Conservation (phyloP, 768 basidiomycete species). For the Serendipita sp. region DNA sequence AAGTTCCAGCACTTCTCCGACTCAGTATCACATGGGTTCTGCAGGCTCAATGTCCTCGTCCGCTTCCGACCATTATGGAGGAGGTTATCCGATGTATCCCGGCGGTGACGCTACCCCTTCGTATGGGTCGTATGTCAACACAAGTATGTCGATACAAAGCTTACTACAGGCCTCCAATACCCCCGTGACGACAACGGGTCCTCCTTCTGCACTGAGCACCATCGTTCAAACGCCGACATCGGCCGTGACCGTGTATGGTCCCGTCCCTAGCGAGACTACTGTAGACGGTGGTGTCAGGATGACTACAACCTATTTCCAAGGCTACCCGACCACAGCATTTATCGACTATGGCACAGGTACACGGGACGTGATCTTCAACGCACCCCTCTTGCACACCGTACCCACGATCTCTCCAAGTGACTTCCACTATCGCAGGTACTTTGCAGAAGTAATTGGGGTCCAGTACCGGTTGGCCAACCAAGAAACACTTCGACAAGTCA, state of each 20-base stretch:
- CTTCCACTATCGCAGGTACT: not conserved
- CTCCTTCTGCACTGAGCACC: not conserved
- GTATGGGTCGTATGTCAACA: not conserved
- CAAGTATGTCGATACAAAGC: slow-evolving; percentile 1
- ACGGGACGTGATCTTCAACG: not conserved
- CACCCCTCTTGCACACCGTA: not conserved
- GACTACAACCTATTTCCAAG: not conserved
- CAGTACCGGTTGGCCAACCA: not conserved
- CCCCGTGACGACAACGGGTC: not conserved
- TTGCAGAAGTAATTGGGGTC: not conserved
- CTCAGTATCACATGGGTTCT: not conserved
- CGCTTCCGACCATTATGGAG: not conserved
- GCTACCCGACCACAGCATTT: not conserved
- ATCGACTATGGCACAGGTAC: not conserved
- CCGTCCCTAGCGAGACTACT: not conserved
- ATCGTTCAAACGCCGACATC: not conserved
- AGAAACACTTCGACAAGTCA: not conserved
- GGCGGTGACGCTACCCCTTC: not conserved
- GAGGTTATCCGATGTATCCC: not conserved
- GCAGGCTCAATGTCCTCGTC: not conserved
- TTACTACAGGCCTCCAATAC: not conserved
- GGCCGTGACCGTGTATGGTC: not conserved
- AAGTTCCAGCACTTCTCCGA: not conserved
- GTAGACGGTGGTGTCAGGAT: not conserved
- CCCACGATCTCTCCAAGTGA: not conserved